A percentile compares a stretch with the other conserved stretches of the same genome.
Evolutionary conservation across 805 yeast species (phyloP).

Genomic region (Ogataea trehaloabstinens): DNA sequence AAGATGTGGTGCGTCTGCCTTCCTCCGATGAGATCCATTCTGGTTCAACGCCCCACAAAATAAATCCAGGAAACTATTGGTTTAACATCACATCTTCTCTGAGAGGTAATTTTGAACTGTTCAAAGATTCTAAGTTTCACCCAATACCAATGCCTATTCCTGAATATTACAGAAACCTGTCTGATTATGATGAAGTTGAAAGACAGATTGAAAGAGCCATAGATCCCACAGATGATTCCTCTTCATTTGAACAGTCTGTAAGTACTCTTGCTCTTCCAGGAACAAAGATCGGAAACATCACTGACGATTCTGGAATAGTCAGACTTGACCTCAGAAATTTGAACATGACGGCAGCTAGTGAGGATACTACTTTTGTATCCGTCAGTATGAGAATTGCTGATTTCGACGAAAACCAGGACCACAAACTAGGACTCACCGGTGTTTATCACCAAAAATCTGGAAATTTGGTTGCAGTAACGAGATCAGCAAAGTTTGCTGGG

Average conservation of each 20-base stretch:
- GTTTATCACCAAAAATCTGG: constrained; percentile 69
- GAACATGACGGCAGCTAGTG: constrained; percentile 9
- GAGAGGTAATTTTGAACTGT: constrained; percentile 39
- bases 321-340: constrained; percentile 19
- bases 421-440: constrained; percentile 53
- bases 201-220: constrained; percentile 9
- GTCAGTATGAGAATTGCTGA: constrained; percentile 38
- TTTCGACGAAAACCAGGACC: constrained; percentile 45
- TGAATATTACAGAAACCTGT: constrained; percentile 21
- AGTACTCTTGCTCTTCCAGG: constrained; percentile 6
- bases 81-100: constrained; percentile 48
- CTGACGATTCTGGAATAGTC: constrained; percentile 25
- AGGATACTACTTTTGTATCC: constrained; percentile 33
- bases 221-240: constrained; percentile 16
- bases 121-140: constrained; percentile 12
- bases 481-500: constrained; percentile 65
- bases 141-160: constrained; percentile 33
- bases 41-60: not conserved
- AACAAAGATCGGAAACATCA: constrained; percentile 25
- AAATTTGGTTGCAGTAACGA: constrained; percentile 53
- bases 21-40: constrained; percentile 12
- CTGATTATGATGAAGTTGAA: constrained; percentile 19
- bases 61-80: constrained; percentile 25
- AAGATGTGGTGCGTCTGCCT: constrained; percentile 19
- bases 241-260: constrained; percentile 10